Percentiles rank a stretch among this genome's conserved stretches.
Evolutionary conservation across 2,329 filamentous ascomycete genomes (phyloP).

Genomic region (Pyrenochaeta sp.): DNA sequence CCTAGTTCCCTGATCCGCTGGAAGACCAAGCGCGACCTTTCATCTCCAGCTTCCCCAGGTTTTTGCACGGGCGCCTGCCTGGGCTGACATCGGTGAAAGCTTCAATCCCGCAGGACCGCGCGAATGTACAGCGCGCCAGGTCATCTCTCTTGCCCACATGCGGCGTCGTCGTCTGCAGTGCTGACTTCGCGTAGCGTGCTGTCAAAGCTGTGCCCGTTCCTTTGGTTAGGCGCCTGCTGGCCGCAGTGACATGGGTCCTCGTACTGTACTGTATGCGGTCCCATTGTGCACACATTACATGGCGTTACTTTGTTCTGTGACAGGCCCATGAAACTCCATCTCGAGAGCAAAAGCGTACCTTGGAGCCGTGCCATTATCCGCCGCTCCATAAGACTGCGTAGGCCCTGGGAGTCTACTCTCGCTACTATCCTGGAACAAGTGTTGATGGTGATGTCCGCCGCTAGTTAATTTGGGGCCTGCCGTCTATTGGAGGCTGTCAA

Average conservation of each 20-base stretch:
- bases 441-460: conserved; percentile 12
- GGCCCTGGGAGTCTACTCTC: conserved; percentile 13
- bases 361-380: conserved; percentile 6
- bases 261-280: conserved; percentile 26
- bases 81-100: conserved; percentile 28
- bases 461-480: conserved; percentile 26
- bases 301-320: conserved; percentile 22
- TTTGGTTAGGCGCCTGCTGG: conserved; percentile 33
- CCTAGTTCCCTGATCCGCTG: conserved; percentile 24
- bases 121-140: conserved; percentile 5
- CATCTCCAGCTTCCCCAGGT: conserved; percentile 36
- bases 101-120: conserved; percentile 5
- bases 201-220: conserved; percentile 26
- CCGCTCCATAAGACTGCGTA: conserved; percentile 12
- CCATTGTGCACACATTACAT: conserved; percentile 30
- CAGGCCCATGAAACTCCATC: conserved; percentile 35
- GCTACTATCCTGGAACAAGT: conserved; percentile 23
- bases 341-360: conserved; percentile 21
- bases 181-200: conserved; percentile 23
- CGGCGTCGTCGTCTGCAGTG: conserved; percentile 4
- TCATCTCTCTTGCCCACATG: conserved; percentile 1
- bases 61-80: conserved; percentile 20
- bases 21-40: conserved; percentile 10
- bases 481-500: conserved; percentile 23
- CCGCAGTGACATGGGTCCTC: conserved; percentile 20